These are phyloP conservation scores for Leavenworthia alabamica DNA, from an alignment of 345 rosid species.

Conservation along the genomic window DNA sequence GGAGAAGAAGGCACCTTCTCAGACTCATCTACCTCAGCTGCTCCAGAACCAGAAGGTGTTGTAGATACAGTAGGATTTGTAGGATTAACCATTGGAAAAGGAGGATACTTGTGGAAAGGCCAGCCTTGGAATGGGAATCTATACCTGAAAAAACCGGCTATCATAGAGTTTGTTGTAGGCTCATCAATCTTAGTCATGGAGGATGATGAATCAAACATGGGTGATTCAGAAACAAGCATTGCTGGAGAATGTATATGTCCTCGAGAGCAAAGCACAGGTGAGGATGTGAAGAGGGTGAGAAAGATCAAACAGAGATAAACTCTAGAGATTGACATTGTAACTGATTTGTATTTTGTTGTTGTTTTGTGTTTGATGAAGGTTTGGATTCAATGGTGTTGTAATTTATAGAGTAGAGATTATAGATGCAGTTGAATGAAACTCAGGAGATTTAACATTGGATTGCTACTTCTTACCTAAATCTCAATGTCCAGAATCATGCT, in stretches of 20 bases:
- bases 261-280: conserved; percentile 23
- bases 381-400: conserved; percentile 10
- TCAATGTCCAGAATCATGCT: conserved; percentile 2
- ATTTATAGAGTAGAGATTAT: conserved; percentile 17
- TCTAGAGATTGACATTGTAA: conserved; percentile 13
- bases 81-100: conserved; percentile 18
- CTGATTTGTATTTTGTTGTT: background rate
- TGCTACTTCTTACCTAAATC: conserved; percentile 30
- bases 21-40: conserved; percentile 16
- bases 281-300: conserved; percentile 10
- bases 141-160: conserved; percentile 22
- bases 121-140: conserved; percentile 30
- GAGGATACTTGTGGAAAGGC: conserved; percentile 32
- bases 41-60: too few relatives aligned
- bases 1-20: conserved; percentile 30
- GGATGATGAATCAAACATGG: conserved; percentile 3
- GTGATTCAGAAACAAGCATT: conserved; percentile 2
- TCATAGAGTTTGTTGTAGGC: conserved; percentile 11
- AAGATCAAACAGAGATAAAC: conserved; percentile 18
- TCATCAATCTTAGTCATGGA: conserved; percentile 24
- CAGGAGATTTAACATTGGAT: background rate
- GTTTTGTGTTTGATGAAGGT: conserved; percentile 16
- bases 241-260: conserved; percentile 13
- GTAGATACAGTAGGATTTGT: conserved; percentile 13
- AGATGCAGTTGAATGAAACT: background rate